Percentiles rank a stretch among this genome's conserved stretches.
Conservation (phyloP, 2,329 filamentous ascomycete genomes). For the Talaromyces rugulosus region DNA sequence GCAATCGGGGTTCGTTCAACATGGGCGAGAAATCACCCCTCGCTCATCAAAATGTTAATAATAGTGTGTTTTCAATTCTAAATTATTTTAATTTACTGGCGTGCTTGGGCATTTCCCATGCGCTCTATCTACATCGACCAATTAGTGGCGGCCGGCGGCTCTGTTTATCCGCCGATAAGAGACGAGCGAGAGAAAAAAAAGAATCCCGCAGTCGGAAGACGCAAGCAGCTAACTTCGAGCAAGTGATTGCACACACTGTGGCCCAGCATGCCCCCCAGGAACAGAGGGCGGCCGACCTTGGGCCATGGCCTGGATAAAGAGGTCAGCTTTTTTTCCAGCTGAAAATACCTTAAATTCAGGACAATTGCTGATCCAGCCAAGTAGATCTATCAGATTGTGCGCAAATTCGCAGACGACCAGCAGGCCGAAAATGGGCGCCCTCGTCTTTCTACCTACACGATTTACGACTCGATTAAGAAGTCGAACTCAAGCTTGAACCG, state of each 20-base stretch:
- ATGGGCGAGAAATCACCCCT: no score
- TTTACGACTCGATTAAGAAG: conserved; percentile 75
- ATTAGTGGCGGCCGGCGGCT: conserved; percentile 1
- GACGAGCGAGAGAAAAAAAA: neutral
- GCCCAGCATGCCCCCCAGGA: conserved; percentile 32
- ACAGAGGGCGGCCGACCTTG: conserved; percentile 44
- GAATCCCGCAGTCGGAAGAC: neutral
- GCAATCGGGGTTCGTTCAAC: no score
- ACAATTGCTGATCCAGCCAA: conserved; percentile 12
- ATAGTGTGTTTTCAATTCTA: neutral
- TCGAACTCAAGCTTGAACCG: conserved; percentile 86
- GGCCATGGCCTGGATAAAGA: conserved; percentile 61
- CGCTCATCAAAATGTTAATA: no score
- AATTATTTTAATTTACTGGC: neutral
- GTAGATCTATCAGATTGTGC: conserved; percentile 71
- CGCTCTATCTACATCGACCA: neutral
- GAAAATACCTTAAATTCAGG: neutral
- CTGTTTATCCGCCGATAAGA: conserved; percentile 1
- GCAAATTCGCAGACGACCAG: conserved; percentile 68
- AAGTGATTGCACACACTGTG: neutral
- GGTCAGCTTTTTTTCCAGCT: conserved; percentile 27
- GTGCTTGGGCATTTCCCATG: neutral
- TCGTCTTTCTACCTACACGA: conserved; percentile 54
- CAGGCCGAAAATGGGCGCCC: conserved; percentile 46
- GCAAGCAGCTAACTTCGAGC: neutral